Percentiles rank a stretch among this genome's conserved stretches.
Evolutionary conservation across 1,284 basidiomycete species (phyloP).

Genomic region (Leccinum fuscescens): DNA sequence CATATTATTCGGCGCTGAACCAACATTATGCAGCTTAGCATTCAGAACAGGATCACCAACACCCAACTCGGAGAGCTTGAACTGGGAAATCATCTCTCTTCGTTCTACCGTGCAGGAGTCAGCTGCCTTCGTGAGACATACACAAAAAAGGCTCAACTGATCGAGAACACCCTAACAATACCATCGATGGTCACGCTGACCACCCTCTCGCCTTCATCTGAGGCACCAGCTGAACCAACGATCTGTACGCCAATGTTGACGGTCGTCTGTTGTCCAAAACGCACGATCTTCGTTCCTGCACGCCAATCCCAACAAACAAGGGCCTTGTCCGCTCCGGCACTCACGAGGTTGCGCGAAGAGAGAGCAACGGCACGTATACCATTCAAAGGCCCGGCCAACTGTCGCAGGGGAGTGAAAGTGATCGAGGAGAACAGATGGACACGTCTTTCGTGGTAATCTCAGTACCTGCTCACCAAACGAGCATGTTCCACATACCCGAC

Average conservation of each 20-base stretch:
- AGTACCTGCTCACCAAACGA: slow-evolving; percentile 4
- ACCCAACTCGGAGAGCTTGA: slow-evolving; percentile 81
- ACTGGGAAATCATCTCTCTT: slow-evolving; percentile 89
- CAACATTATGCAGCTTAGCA: slow-evolving; percentile 70
- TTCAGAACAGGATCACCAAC: slow-evolving; percentile 61
- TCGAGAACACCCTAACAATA: slow-evolving; percentile 87
- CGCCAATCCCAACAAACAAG: slow-evolving; percentile 93
- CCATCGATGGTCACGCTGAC: slow-evolving; percentile 91
- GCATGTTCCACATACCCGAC: slow-evolving; percentile 61
- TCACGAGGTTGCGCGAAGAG: slow-evolving; percentile 81
- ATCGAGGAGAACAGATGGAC: slow-evolving; percentile 80
- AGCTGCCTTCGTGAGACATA: neutral
- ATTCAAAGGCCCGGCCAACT: slow-evolving; percentile 80
- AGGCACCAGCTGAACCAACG: slow-evolving; percentile 48
- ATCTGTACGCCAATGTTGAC: slow-evolving; percentile 89
- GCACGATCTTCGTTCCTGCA: slow-evolving; percentile 80
- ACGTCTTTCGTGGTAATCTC: slow-evolving; percentile 44
- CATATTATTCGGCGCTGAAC: slow-evolving; percentile 78
- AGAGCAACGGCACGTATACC: slow-evolving; percentile 86
- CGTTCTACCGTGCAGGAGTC: slow-evolving; percentile 41
- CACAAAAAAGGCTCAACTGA: slow-evolving; percentile 51
- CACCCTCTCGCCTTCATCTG: slow-evolving; percentile 70
- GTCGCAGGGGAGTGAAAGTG: slow-evolving; percentile 78
- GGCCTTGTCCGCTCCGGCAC: slow-evolving; percentile 84
- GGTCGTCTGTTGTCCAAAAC: slow-evolving; percentile 92